These are phyloP conservation scores for Aspergillus ibericus DNA, from an alignment of 2,329 filamentous ascomycete species.

Conservation along the genomic window DNA sequence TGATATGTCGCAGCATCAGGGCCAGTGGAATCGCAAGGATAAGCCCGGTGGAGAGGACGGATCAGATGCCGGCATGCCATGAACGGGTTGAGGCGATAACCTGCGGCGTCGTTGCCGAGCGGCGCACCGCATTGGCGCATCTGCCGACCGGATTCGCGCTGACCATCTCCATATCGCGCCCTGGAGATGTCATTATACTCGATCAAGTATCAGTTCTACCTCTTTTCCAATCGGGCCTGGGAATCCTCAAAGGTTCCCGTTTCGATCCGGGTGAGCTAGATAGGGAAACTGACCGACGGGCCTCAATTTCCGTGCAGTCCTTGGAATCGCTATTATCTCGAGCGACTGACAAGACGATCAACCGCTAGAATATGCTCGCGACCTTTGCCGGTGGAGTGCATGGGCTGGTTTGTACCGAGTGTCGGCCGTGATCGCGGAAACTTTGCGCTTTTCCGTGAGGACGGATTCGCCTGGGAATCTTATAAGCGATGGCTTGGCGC, in stretches of 20 bases:
- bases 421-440: neutral
- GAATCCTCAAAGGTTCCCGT: neutral
- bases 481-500: neutral
- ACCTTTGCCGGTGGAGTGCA: neutral
- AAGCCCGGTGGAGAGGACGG: neutral
- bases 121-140: conserved; percentile 10
- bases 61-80: neutral
- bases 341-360: neutral
- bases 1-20: too few relatives aligned
- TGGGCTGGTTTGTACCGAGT: neutral
- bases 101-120: conserved; percentile 12
- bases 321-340: neutral
- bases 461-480: neutral
- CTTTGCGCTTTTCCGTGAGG: neutral
- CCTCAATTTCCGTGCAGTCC: neutral
- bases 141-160: conserved; percentile 8
- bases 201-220: too few relatives aligned
- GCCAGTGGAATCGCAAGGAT: conserved; percentile 1
- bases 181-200: neutral
- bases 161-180: neutral
- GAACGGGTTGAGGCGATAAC: neutral
- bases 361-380: neutral
- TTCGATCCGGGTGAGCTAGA: neutral
- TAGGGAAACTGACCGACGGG: neutral
- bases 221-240: neutral